These are phyloP conservation scores for Tricholoma bakamatsutake DNA, from an alignment of 768 basidiomycete species.

Conservation along the genomic window DNA sequence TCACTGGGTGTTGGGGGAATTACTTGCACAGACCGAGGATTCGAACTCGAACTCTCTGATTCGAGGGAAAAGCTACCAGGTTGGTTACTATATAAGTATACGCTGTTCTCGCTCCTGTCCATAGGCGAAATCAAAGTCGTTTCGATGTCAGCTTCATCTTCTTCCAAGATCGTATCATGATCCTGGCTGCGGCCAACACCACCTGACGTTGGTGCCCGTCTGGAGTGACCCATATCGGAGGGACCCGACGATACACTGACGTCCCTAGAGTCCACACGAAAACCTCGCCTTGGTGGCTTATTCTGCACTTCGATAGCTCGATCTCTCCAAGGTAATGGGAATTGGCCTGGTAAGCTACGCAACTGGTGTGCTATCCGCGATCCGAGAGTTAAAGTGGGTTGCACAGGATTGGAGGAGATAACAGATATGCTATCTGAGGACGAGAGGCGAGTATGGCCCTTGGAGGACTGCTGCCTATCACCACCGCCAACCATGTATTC, in stretches of 20 bases:
- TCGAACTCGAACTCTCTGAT: slow-evolving; percentile 11
- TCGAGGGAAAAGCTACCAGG: slow-evolving; percentile 12
- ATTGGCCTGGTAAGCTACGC: slow-evolving; percentile 9
- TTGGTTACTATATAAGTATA: slow-evolving; percentile 14
- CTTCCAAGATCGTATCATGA: slow-evolving; percentile 14
- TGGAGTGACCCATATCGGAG: slow-evolving; percentile 1
- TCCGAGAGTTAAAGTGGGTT: slow-evolving; percentile 5
- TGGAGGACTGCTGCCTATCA: not conserved
- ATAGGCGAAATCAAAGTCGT: slow-evolving; percentile 9
- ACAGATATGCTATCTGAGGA: not conserved
- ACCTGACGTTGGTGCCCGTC: not conserved
- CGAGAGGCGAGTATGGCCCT: not conserved
- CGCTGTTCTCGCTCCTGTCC: slow-evolving; percentile 10
- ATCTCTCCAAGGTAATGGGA: slow-evolving; percentile 13
- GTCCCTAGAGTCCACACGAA: slow-evolving; percentile 15
- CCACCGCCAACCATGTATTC: slow-evolving; percentile 4
- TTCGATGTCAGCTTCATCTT: slow-evolving; percentile 11
- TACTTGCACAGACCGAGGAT: slow-evolving; percentile 11
- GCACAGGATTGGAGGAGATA: not conserved
- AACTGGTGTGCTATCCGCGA: slow-evolving; percentile 11
- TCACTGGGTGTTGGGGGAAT: slow-evolving; percentile 18
- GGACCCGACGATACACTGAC: slow-evolving; percentile 6
- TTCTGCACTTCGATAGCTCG: slow-evolving; percentile 9
- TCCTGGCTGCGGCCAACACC: not conserved
- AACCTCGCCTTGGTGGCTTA: slow-evolving; percentile 8